These are phyloP conservation scores for Protostelium mycophagum DNA, from an alignment of 78 protist genomes.

Conservation along the genomic window DNA sequence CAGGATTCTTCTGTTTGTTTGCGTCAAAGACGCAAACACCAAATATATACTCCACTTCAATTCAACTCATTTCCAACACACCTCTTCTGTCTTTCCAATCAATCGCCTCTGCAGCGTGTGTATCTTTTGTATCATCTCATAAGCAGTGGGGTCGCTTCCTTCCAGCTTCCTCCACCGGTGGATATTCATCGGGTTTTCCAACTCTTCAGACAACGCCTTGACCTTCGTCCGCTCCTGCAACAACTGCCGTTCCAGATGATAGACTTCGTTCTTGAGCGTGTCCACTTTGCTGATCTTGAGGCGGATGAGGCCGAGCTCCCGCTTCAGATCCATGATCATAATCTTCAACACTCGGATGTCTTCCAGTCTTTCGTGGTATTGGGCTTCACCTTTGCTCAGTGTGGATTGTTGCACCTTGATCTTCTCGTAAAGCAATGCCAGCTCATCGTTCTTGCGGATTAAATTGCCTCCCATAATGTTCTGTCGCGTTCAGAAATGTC, in stretches of 20 bases:
- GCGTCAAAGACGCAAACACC: too few relatives aligned
- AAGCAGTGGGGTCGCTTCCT: conserved; percentile 69
- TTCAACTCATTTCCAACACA: too few relatives aligned
- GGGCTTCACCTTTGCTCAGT: conserved; percentile 83
- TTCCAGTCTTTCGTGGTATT: conserved; percentile 40
- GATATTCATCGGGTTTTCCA: conserved; percentile 88
- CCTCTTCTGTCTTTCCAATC: conserved; percentile 80
- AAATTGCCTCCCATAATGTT: conserved; percentile 87
- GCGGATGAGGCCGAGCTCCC: conserved; percentile 27
- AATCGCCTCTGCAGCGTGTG: conserved; percentile 87
- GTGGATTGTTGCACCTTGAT: conserved; percentile 75
- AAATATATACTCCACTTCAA: too few relatives aligned
- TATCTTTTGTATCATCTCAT: conserved; percentile 81
- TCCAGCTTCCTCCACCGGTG: conserved; percentile 83
- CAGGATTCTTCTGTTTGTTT: too few relatives aligned
- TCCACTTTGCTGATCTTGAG: conserved; percentile 24
- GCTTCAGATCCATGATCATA: conserved; percentile 46
- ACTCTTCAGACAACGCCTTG: conserved; percentile 83
- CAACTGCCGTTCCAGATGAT: conserved; percentile 78
- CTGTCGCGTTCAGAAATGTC: background rate
- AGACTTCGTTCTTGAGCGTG: conserved; percentile 46
- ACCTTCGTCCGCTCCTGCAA: conserved; percentile 72
- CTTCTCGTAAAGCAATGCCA: conserved; percentile 89
- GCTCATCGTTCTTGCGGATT: conserved; percentile 90
- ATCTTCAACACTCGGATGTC: conserved; percentile 75